Base-by-base conservation (phyloP, 768 basidiomycete genomes). In the Tephrocybe rancida region DNA sequence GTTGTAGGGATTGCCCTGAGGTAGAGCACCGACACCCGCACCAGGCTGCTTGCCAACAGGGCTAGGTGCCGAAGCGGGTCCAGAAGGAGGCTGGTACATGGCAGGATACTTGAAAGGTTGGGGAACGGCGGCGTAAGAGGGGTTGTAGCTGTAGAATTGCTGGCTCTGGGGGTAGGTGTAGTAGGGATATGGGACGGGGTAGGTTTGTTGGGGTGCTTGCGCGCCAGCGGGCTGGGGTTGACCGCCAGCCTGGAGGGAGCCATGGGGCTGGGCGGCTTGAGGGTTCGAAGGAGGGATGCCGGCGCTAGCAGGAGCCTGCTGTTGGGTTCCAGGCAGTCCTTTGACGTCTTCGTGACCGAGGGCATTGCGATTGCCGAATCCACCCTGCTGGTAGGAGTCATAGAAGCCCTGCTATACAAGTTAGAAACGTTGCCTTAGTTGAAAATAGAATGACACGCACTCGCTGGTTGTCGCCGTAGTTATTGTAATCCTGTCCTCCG, bases 311-410 rank as follows among this genome's bases (percentile, higher is more conserved):
- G 79, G 76, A 21, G 78, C 80, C 57, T 84, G 82, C 54, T 78
- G 81, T 59, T 86, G 86, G 27, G 79, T 72, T 10, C 78, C 74
- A 7, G 86, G 80, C 32, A 90, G 73, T 37, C 82, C 82, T 67
- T 92, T 92, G 58, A 86, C 78, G 47, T 92, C 90, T 34, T 92
- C 90, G 43, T 90, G 89, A 14, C 81, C 80, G 7, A 91, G 75
- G 21, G 79, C 80, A 55, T 78, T 83, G 18, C 90, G 80, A 53
- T 79, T 81, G 29, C 80, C 80, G 58, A 92, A 92, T 26, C 74
- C 80, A 38, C 78, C 73, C 48, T 80, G 86, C 59, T 85, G 88
- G 63, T 92, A 91, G 8, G 83, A 81, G 39, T 92, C 90, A 63
- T 92, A 92, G 71, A 90, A 90, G 59, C 82, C 82, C 87, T 88